These are phyloP conservation scores for Mortierella sp. DNA, from an alignment of 371 early-diverging fungal genomes.

Conservation along the genomic window DNA sequence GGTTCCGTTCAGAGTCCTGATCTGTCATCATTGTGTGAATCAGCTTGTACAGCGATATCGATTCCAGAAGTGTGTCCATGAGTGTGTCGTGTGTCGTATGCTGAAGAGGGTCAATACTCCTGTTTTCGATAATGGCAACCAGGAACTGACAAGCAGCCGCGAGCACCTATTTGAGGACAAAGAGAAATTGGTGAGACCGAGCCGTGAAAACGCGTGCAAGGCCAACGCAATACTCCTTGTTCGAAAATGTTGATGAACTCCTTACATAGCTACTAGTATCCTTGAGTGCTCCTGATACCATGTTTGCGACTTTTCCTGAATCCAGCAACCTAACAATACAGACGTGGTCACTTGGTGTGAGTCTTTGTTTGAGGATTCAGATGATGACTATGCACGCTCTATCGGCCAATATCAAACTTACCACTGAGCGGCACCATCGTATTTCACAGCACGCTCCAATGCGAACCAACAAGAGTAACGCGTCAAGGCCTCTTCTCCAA, in stretches of 20 bases:
- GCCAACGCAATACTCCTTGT: neutral
- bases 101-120: conserved; percentile 37
- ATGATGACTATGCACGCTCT: neutral
- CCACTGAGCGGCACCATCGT: conserved; percentile 59
- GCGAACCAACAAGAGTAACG: conserved; percentile 57
- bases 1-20: conserved; percentile 44
- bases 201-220: too few species aligned
- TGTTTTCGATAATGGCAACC: conserved; percentile 54
- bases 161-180: conserved; percentile 29
- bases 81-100: conserved; percentile 47
- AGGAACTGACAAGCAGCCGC: conserved; percentile 48
- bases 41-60: conserved; percentile 41
- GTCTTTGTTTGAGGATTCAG: neutral
- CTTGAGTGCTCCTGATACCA: conserved; percentile 46
- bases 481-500: conserved; percentile 51
- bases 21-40: conserved; percentile 54
- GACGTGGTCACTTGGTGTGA: neutral
- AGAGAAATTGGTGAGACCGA: neutral
- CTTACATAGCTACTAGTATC: conserved; percentile 53
- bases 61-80: conserved; percentile 39
- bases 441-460: conserved; percentile 38
- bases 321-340: conserved; percentile 24
- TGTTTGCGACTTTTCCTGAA: conserved; percentile 28
- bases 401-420: conserved; percentile 9
- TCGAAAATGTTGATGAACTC: neutral